Evolutionary conservation across 345 rosid species (phyloP), one percentile per base, ranked within the genome.

Genomic region (Heritiera littoralis): DNA sequence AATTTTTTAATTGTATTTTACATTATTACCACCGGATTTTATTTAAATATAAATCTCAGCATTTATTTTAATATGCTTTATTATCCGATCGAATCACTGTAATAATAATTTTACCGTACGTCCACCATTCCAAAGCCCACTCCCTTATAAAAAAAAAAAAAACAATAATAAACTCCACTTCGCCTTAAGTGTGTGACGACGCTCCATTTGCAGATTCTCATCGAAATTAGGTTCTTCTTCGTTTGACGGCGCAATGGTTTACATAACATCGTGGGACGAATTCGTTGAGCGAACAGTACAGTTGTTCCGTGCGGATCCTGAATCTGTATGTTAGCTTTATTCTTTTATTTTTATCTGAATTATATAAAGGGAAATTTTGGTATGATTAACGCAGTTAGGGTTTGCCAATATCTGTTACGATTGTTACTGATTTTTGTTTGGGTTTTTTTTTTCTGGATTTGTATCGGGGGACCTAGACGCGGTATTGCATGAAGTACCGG

Each of bases 401-500:
- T 66, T 77, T 40, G 7, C 49, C 1, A 32, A 32, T 30, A 14
- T 30, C 75, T 15, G 43, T 52, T 52, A 9, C 43, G 63, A 51
- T 8, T 65, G 45, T 45, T 67, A 43, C 72, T 71, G 72, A 81
- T 48, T 64, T 30, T 59, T 15, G 68, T 65, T 70, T 43, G 7
- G 56, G 15, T 3, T 51, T 58, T 52, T 32, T 48, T 77, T 72
- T 20, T 52, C 43, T 65, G 61, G 30, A 67, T 48, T 74, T 73
- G 66, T 52, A 78, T 81, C 48, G 40, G 77, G 74, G 85, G 81
- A 51, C 17, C 63, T 80, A 96, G 98, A 92, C 99, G 45, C 91
- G 99, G 65, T 96, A 96, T 85, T 88, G 87, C 38, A 90, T 92
- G 87, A 96, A 96, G 91, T 96, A 92, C 81, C 82, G 99, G 69